These are phyloP conservation scores for Carex parvula DNA, from an alignment of 176 grass and related monocot genomes.

Conservation along the genomic window DNA sequence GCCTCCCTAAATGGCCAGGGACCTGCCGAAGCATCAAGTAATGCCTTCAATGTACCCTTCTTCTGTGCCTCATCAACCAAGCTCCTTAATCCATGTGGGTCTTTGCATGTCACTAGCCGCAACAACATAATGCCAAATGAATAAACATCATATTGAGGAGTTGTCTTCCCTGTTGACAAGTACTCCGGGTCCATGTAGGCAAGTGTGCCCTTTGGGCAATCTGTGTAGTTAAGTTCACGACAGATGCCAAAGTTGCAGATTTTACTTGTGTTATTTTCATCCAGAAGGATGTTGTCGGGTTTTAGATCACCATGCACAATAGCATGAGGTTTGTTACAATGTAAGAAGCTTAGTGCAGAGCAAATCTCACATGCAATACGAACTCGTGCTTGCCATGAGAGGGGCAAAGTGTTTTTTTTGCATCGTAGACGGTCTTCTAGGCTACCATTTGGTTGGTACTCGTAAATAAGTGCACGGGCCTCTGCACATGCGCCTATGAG, in stretches of 20 bases:
- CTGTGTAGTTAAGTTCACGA: neutral
- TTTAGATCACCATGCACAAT: constrained; percentile 61
- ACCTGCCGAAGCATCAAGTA: constrained; percentile 26
- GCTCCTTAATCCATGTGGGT: constrained; percentile 22
- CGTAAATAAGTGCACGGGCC: constrained; percentile 35
- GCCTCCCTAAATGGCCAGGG: constrained; percentile 38
- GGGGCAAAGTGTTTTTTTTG: constrained; percentile 21
- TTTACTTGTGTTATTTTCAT: too few species aligned
- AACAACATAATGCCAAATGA: constrained; percentile 48
- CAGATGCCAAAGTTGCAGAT: too few species aligned
- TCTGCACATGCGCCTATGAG: constrained; percentile 35
- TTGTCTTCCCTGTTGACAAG: constrained; percentile 41
- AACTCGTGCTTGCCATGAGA: constrained; percentile 43
- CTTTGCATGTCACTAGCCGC: constrained; percentile 36
- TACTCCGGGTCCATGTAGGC: constrained; percentile 46
- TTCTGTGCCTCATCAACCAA: constrained; percentile 29
- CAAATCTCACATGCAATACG: constrained; percentile 36
- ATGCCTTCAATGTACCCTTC: constrained; percentile 22
- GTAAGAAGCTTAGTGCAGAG: constrained; percentile 51
- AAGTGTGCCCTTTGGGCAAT: constrained; percentile 22
- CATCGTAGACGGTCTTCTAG: constrained; percentile 38
- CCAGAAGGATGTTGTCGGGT: constrained; percentile 51
- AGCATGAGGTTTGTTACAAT: constrained; percentile 33
- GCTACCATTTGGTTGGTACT: constrained; percentile 43
- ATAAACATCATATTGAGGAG: constrained; percentile 46